Evolutionary conservation across 2,329 filamentous ascomycete genomes (phyloP).

Genomic region (Aspergillus persii): DNA sequence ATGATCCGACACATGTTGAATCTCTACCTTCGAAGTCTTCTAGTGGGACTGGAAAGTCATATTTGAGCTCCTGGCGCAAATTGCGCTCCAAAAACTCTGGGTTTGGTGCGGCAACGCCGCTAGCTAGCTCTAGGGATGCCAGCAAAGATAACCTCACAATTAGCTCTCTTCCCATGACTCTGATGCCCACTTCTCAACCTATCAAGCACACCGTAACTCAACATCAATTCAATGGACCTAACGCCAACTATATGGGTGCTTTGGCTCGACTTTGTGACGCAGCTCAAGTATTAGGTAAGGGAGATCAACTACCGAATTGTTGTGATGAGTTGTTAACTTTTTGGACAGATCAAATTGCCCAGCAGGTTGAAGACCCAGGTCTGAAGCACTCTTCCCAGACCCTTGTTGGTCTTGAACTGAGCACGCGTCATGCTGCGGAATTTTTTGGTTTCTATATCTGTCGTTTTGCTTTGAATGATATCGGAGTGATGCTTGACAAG

Average conservation of each 20-base stretch:
- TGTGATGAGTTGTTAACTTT: conserved; percentile 12
- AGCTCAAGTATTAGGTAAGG: conserved; percentile 81
- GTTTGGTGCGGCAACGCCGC: conserved; percentile 47
- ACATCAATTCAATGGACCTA: conserved; percentile 74
- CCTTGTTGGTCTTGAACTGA: conserved; percentile 90
- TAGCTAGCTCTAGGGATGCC: conserved; percentile 42
- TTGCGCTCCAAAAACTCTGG: conserved; percentile 85
- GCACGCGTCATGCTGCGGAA: conserved; percentile 88
- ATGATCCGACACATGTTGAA: conserved; percentile 43
- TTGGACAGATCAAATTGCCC: conserved; percentile 79
- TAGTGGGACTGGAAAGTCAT: conserved; percentile 70
- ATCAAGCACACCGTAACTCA: conserved; percentile 68
- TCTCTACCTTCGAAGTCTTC: conserved; percentile 47
- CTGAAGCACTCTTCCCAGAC: conserved; percentile 89
- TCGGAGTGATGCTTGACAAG: conserved; percentile 85
- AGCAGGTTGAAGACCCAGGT: conserved; percentile 93
- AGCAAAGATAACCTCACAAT: conserved; percentile 64
- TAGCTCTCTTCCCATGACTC: conserved; percentile 75
- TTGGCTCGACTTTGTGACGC: conserved; percentile 90
- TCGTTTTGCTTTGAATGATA: conserved; percentile 85
- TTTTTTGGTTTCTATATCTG: conserved; percentile 98
- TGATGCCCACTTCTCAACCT: conserved; percentile 59
- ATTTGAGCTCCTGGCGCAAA: conserved; percentile 84
- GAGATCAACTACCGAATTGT: background rate
- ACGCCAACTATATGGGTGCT: conserved; percentile 86